Percentiles rank a stretch among this genome's conserved stretches.
phyloP scores from a whole-genome alignment of 2,329 filamentous ascomycete genomes.

The Septoria linicola region DNA sequence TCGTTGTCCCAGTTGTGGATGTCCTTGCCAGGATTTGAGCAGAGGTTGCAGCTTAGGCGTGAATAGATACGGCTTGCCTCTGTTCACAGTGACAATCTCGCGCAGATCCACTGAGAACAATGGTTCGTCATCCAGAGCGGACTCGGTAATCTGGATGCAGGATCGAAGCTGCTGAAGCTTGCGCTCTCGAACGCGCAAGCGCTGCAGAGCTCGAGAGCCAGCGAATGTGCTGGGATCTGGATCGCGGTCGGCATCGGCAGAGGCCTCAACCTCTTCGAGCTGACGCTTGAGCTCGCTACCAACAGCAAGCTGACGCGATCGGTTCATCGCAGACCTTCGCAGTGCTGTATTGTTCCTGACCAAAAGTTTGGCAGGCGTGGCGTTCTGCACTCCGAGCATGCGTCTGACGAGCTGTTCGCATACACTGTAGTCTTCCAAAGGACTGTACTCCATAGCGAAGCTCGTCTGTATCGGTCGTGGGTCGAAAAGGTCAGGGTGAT shows the following conservation, averaged over 20 bases:
- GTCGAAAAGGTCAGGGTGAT: conserved; percentile 95
- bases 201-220: conserved; percentile 31
- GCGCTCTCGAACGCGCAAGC: conserved; percentile 27
- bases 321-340: conserved; percentile 20
- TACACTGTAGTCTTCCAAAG: conserved; percentile 69
- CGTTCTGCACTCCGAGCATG: conserved; percentile 36
- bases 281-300: conserved; percentile 25
- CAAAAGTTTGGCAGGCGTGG: conserved; percentile 22
- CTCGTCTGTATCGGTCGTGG: conserved; percentile 96
- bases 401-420: conserved; percentile 70
- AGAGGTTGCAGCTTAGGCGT: conserved; percentile 16
- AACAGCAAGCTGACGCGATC: conserved; percentile 29
- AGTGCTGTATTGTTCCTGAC: conserved; percentile 26
- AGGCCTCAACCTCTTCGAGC: conserved; percentile 24
- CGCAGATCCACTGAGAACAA: conserved; percentile 36
- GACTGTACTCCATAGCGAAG: conserved; percentile 76
- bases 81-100: conserved; percentile 32
- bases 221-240: conserved; percentile 31
- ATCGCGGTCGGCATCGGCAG: conserved; percentile 14
- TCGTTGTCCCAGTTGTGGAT: conserved; percentile 25
- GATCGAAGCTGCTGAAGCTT: conserved; percentile 33
- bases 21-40: conserved; percentile 22
- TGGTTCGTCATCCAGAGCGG: conserved; percentile 23
- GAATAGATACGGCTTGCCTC: conserved; percentile 22
- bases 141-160: conserved; percentile 31